A percentile compares a stretch with the other conserved stretches of the same genome.
These are phyloP conservation scores for Vitis hybrid DNA, from an alignment of 177 flowering plant genomes.

Conservation along the genomic window DNA sequence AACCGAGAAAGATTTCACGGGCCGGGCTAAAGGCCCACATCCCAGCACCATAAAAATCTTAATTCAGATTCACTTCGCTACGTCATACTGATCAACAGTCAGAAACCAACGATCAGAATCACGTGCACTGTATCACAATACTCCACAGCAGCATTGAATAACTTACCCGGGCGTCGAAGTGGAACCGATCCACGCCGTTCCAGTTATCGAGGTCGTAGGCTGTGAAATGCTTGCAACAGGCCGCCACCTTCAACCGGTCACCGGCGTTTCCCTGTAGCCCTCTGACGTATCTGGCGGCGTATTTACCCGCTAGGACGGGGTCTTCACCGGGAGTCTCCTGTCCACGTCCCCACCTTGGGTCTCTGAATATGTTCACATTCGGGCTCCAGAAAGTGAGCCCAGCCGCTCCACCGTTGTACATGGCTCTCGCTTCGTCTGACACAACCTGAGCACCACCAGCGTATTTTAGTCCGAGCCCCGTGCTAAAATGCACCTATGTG, in stretches of 20 bases:
- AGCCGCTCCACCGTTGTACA: slow-evolving; percentile 84
- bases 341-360: slow-evolving; percentile 98
- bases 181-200: slow-evolving; percentile 81
- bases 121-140: not conserved
- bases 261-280: slow-evolving; percentile 72
- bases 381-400: slow-evolving; percentile 97
- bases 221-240: slow-evolving; percentile 93
- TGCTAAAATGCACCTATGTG: too few relatives aligned
- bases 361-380: slow-evolving; percentile 83
- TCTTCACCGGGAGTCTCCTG: slow-evolving; percentile 99
- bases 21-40: too few relatives aligned
- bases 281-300: slow-evolving; percentile 74
- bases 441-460: slow-evolving; percentile 58
- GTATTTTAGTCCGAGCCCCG: too few relatives aligned
- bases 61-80: too few relatives aligned
- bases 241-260: slow-evolving; percentile 78
- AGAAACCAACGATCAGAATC: not conserved
- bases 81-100: not conserved
- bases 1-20: not conserved
- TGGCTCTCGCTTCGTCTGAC: slow-evolving; percentile 92
- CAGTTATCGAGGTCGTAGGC: slow-evolving; percentile 95
- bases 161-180: slow-evolving; percentile 79
- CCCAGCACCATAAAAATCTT: too few relatives aligned
- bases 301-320: slow-evolving; percentile 64
- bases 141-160: not conserved